Evolutionary conservation across 1,139 yeast species (phyloP), one percentile per base, ranked within the genome.

Genomic region (Geotrichum klebahnii): DNA sequence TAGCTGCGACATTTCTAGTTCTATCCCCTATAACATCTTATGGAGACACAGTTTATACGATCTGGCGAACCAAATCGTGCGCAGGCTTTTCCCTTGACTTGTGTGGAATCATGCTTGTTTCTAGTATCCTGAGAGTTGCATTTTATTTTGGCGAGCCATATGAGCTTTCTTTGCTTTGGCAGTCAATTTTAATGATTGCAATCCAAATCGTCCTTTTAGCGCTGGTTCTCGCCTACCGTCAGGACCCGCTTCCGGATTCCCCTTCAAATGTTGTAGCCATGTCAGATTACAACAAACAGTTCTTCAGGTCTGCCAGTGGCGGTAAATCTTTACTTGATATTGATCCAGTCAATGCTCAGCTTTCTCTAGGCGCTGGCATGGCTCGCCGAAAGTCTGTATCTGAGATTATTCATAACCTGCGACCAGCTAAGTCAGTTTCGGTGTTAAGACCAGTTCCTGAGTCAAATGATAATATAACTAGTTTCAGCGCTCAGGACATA

Each of bases 91-190:
- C 94, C 5, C 73, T 88, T 20, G 97, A 89, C 66, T 84, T 89
- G 12, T 89, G 96, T 68, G 92, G 90, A 14, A 86, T 95, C 9
- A 88, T 89, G 96, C 67, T 89, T 54, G 74, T 87, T 59, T 84
- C 96, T 1, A 79, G 88, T 44, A 78, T 82, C 3, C 68, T 88
- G 39, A 74, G 95, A 55, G 81, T 89, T 19, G 79, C 81, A 50
- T 89, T 86, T 69, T 89, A 84, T 68, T 67, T 82, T 55, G 81
- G 88, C 47, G 77, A 82, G 40, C 96, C 96, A 0, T 89, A 82
- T 64, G 96, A 89, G 63, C 67, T 78, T 16, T 78, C 95, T 2
- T 67, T 89, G 34, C 71, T 88, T 40, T 69, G 90, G 53, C 97
- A 89, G 64, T 80, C 94, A 35, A 63, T 84, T 40, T 77, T 85